Conservation (phyloP, 805 yeast genomes). For the Candida insectorum region DNA sequence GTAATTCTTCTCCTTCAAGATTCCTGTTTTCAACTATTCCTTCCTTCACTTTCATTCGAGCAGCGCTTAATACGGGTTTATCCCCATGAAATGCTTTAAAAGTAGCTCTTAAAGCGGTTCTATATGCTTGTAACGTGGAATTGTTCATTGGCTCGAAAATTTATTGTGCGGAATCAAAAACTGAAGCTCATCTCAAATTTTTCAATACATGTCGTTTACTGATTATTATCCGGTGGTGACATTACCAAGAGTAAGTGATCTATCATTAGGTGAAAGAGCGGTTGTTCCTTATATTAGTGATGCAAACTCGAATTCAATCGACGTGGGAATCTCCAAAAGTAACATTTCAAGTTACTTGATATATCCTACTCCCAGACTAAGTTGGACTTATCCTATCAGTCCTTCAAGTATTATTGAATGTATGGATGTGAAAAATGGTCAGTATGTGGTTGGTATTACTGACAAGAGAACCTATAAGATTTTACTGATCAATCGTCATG, state of each 20-base stretch:
- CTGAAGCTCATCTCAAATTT: slow-evolving; percentile 9
- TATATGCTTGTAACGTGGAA: slow-evolving; percentile 52
- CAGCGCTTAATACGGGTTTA: slow-evolving; percentile 46
- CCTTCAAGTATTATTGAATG: slow-evolving; percentile 44
- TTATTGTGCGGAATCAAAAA: no score
- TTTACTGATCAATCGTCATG: slow-evolving; percentile 18
- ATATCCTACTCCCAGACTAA: slow-evolving; percentile 55
- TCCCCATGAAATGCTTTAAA: slow-evolving; percentile 56
- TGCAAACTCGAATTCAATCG: slow-evolving; percentile 29
- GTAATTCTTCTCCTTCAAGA: slow-evolving; percentile 16
- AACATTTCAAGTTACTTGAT: slow-evolving; percentile 49
- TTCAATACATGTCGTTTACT: slow-evolving; percentile 13
- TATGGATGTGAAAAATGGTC: slow-evolving; percentile 26
- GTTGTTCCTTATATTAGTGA: slow-evolving; percentile 20
- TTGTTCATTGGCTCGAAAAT: no score
- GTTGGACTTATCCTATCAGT: slow-evolving; percentile 53
- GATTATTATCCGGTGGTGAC: slow-evolving; percentile 31
- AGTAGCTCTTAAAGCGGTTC: slow-evolving; percentile 66
- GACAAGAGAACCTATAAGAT: slow-evolving; percentile 30
- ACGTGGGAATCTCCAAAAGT: slow-evolving; percentile 54
- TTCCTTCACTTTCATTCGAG: slow-evolving; percentile 56
- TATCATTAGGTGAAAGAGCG: slow-evolving; percentile 20
- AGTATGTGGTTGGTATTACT: slow-evolving; percentile 37
- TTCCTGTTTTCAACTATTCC: slow-evolving; percentile 42
- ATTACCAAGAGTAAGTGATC: slow-evolving; percentile 31